These are phyloP conservation scores for Saccharomycopsis oosterbeekiorum DNA, from an alignment of 805 yeast species.

Conservation along the genomic window DNA sequence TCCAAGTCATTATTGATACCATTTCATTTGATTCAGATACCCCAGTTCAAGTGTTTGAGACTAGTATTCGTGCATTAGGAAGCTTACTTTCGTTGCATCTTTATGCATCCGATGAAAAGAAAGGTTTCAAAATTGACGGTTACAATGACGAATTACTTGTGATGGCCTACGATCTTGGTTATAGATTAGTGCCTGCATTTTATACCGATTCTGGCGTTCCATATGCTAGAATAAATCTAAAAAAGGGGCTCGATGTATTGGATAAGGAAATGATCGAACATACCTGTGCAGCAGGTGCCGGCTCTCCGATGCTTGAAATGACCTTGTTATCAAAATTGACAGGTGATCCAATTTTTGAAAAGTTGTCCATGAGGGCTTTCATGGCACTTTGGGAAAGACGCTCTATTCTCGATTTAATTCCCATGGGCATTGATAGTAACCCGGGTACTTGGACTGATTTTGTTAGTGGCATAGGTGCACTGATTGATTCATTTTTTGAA, in stretches of 20 bases:
- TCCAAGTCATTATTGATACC: slow-evolving; percentile 31
- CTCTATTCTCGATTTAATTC: slow-evolving; percentile 53
- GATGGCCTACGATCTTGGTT: slow-evolving; percentile 70
- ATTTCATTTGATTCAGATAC: slow-evolving; percentile 51
- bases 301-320: slow-evolving; percentile 74
- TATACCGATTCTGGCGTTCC: slow-evolving; percentile 59
- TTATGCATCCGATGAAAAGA: slow-evolving; percentile 43
- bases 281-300: slow-evolving; percentile 84
- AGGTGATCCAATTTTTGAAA: slow-evolving; percentile 61
- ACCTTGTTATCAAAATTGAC: slow-evolving; percentile 66
- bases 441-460: slow-evolving; percentile 46
- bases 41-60: slow-evolving; percentile 80
- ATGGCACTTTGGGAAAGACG: slow-evolving; percentile 62
- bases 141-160: slow-evolving; percentile 67
- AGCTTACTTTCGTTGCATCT: slow-evolving; percentile 73
- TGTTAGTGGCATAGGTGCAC: slow-evolving; percentile 79
- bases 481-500: slow-evolving; percentile 85
- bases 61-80: slow-evolving; percentile 74
- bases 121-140: slow-evolving; percentile 29
- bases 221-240: slow-evolving; percentile 66
- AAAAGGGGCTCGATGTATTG: slow-evolving; percentile 37
- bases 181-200: slow-evolving; percentile 60
- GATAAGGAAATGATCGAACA: slow-evolving; percentile 42
- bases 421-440: slow-evolving; percentile 64
- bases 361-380: slow-evolving; percentile 51